A percentile compares a stretch with the other conserved stretches of the same genome.
phyloP scores from a whole-genome alignment of 2,329 filamentous ascomycete species.

The Westerdykella aurantiaca region DNA sequence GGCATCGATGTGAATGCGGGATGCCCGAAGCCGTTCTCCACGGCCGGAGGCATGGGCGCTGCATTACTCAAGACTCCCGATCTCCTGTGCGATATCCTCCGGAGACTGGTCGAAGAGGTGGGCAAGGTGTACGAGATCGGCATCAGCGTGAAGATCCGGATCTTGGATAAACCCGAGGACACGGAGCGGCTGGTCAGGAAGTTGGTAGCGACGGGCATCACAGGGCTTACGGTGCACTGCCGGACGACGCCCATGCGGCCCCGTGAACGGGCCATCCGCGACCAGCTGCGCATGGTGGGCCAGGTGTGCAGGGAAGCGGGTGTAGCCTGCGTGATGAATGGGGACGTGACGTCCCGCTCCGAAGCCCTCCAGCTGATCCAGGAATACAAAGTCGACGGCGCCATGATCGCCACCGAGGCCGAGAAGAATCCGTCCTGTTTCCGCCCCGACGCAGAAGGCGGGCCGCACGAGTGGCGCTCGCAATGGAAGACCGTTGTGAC shows the following conservation, averaged over 20 bases:
- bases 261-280: constrained; percentile 77
- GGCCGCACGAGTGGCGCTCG: constrained; percentile 46
- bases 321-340: constrained; percentile 93
- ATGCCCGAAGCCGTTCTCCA: constrained; percentile 97
- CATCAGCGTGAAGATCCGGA: constrained; percentile 93
- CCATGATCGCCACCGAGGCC: constrained; percentile 93
- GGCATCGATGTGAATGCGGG: constrained; percentile 97
- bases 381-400: constrained; percentile 83
- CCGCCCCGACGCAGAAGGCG: constrained; percentile 61
- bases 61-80: constrained; percentile 83
- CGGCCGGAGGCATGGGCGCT: constrained; percentile 89
- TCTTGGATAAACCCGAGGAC: constrained; percentile 69
- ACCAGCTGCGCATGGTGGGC: constrained; percentile 78
- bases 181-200: constrained; percentile 72
- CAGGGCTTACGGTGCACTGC: constrained; percentile 87
- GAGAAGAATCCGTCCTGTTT: constrained; percentile 92
- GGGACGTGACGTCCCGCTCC: constrained; percentile 73
- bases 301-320: constrained; percentile 75
- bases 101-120: constrained; percentile 73
- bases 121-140: constrained; percentile 75
- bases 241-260: constrained; percentile 95
- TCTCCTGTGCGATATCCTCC: constrained; percentile 73
- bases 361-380: constrained; percentile 64
- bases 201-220: constrained; percentile 83
- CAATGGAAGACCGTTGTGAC: constrained; percentile 73